Conservation (phyloP, 1,284 basidiomycete genomes). For the Cutaneotrichosporon spelunceum region DNA sequence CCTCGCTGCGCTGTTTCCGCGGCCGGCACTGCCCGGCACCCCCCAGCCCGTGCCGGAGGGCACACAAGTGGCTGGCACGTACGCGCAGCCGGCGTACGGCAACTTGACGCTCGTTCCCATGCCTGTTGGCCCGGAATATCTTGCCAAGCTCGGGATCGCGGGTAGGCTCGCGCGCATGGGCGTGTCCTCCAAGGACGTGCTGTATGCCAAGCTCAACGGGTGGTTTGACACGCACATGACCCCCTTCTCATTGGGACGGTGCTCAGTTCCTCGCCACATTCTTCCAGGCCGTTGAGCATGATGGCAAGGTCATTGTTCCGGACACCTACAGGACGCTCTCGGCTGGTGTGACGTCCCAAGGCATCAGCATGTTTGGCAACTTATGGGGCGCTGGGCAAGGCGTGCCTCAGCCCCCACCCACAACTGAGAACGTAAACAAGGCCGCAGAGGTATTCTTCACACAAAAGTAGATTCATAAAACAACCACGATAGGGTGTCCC, state of each 20-base stretch:
- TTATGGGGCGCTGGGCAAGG: background rate
- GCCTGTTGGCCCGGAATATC: background rate
- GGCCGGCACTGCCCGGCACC: background rate
- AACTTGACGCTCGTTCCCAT: background rate
- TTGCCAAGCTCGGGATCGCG: background rate
- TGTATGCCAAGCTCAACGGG: background rate
- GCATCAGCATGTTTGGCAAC: background rate
- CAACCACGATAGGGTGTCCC: no score
- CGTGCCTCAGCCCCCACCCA: background rate
- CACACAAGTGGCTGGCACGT: background rate
- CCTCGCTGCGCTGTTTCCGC: background rate
- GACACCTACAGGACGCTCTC: background rate
- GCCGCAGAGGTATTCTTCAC: background rate
- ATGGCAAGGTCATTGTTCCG: background rate
- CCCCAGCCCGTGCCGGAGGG: background rate
- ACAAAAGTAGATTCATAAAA: background rate
- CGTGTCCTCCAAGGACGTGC: background rate
- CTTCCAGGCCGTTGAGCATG: background rate
- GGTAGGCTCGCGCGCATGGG: background rate
- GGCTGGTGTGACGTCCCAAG: background rate
- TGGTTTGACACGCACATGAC: background rate
- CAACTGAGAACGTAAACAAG: background rate
- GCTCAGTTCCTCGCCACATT: background rate
- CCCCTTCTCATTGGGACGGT: background rate
- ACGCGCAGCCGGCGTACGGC: background rate